Evolutionary conservation across 345 rosid genomes (phyloP), one percentile per base, ranked within the genome.

Genomic region (Camelina neglecta): DNA sequence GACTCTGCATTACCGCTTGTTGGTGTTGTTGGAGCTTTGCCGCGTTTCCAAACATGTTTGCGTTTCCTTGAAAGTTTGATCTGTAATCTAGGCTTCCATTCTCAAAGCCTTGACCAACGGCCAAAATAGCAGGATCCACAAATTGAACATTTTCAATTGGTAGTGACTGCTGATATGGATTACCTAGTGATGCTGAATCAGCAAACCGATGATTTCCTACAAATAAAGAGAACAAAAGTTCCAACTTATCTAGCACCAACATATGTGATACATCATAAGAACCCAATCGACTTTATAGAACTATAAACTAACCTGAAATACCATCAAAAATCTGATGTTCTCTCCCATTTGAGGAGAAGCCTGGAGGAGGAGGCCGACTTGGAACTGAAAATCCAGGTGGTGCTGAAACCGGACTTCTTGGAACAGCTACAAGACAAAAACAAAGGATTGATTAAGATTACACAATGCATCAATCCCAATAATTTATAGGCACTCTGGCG

Each of bases 51-150:
- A 74, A 86, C 55, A 85, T 76, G 81, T 61, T 77, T 33, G 81
- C 56, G 48, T 84, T 92, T 60, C 82, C 81, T 13, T 84, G 84
- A 48, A 75, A 80, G 78, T 80, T 86, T 44, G 88, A 72, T 71
- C 91, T 84, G 79, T 81, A 68, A 81, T 89, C 93, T 41, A 92
- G 73, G 45, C 86, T 86, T 44, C 81, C 67, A 67, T 76, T 86
- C 79, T 75, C 83, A 71, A 76, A 82, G 69, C 87, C 96, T 81
- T 84, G 86, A 61, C 97, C 97, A 75, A 90, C 97, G 1, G 96
- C 97, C 85, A 95, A 83, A 72, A 92, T 95, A 26, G 99, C 99
- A 73, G 99, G 96, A 85, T 92, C 99, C 83, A 88, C 84, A 73
- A 86, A 86, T 58, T 90, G 93, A 76, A 90, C 80, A 71, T 70